These are phyloP conservation scores for Niebla homalea DNA, from an alignment of 495 filamentous ascomycete genomes.

Conservation along the genomic window DNA sequence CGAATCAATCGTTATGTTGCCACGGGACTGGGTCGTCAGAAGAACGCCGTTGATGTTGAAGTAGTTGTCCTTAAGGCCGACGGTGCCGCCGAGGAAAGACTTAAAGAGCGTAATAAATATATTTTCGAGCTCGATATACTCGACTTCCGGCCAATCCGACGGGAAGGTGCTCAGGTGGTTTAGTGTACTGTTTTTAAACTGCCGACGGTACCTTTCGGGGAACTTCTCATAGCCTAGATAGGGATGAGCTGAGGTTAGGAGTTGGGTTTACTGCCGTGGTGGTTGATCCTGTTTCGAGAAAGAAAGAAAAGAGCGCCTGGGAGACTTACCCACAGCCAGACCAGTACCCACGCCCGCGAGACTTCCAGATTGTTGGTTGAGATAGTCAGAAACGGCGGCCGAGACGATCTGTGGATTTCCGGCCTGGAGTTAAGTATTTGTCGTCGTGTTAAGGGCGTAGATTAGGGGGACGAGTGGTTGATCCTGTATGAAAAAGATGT, in stretches of 20 bases:
- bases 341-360: too few species aligned
- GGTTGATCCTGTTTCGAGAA: too few species aligned
- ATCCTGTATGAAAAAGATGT: too few species aligned
- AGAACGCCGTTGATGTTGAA: slow-evolving; percentile 27
- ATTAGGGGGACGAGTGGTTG: too few species aligned
- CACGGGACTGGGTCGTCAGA: slow-evolving; percentile 25
- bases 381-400: too few species aligned
- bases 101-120: slow-evolving; percentile 11
- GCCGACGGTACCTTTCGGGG: slow-evolving; percentile 20
- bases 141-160: slow-evolving; percentile 47
- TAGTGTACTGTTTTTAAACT: slow-evolving; percentile 15
- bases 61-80: slow-evolving; percentile 23
- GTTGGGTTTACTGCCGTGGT: too few species aligned
- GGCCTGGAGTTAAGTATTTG: too few species aligned
- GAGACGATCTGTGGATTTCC: too few species aligned
- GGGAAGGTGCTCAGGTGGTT: slow-evolving; percentile 28
- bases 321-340: too few species aligned
- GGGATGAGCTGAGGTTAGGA: background rate
- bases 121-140: slow-evolving; percentile 28
- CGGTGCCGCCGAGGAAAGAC: slow-evolving; percentile 18
- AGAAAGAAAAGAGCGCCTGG: too few species aligned
- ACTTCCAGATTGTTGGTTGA: too few species aligned
- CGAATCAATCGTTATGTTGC: background rate
- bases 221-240: slow-evolving; percentile 37
- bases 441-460: too few species aligned